These are phyloP conservation scores for Leishmania braziliensis DNA, from an alignment of 208 protist genomes.

Conservation along the genomic window DNA sequence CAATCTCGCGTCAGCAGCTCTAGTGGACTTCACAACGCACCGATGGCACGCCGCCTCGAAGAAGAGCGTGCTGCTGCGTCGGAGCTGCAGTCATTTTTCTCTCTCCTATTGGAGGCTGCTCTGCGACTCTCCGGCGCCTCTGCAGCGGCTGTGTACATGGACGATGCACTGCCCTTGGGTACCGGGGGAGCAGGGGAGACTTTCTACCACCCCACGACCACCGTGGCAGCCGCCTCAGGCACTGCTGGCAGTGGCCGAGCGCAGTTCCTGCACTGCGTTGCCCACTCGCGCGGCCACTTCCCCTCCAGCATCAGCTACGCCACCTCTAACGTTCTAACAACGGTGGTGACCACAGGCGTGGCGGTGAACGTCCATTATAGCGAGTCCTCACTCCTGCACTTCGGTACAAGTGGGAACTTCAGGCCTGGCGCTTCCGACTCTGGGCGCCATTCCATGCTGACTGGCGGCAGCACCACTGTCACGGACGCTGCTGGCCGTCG, in stretches of 20 bases:
- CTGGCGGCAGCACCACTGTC: background rate
- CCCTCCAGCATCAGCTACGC: slow-evolving; percentile 62
- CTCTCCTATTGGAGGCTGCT: slow-evolving; percentile 65
- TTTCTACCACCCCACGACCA: background rate
- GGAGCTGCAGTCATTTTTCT: slow-evolving; percentile 65
- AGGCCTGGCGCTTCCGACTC: background rate
- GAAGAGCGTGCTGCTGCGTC: slow-evolving; percentile 37
- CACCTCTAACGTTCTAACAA: slow-evolving; percentile 50
- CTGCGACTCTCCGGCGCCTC: slow-evolving; percentile 48
- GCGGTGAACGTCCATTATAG: slow-evolving; percentile 64
- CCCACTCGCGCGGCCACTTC: slow-evolving; percentile 56
- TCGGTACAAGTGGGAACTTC: background rate
- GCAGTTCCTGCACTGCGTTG: slow-evolving; percentile 61
- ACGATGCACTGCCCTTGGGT: slow-evolving; percentile 7
- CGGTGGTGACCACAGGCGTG: slow-evolving; percentile 57
- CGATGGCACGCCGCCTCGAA: slow-evolving; percentile 21
- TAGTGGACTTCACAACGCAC: slow-evolving; percentile 8
- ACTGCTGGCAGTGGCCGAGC: slow-evolving; percentile 7
- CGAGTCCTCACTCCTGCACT: slow-evolving; percentile 10
- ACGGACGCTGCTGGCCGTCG: background rate
- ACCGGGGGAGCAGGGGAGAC: background rate
- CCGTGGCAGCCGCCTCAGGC: background rate
- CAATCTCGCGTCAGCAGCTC: slow-evolving; percentile 2
- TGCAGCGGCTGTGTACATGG: slow-evolving; percentile 68
- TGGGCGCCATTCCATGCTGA: background rate